Conservation (phyloP, 2,329 filamentous ascomycete species). For the Fusarium virguliforme region DNA sequence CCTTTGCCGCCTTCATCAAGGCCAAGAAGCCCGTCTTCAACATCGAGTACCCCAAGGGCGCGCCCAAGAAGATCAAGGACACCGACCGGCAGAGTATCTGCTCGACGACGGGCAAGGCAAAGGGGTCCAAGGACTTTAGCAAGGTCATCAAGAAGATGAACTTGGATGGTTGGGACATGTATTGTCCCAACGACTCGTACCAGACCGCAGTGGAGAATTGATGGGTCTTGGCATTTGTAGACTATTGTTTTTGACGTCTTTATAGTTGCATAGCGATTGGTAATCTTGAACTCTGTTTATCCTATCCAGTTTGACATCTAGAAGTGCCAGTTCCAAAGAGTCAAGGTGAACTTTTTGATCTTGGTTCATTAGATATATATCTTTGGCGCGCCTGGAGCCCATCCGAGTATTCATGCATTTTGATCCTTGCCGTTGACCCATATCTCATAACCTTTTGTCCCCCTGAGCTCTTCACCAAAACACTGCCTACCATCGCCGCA, state of each 20-base stretch:
- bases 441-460: conserved; percentile 17
- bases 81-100: conserved; percentile 62
- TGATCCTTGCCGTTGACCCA: conserved; percentile 21
- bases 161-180: conserved; percentile 75
- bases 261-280: not conserved
- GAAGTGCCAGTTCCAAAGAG: not conserved
- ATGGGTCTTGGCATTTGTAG: not conserved
- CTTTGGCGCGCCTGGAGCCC: conserved; percentile 1
- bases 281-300: not conserved
- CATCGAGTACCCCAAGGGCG: conserved; percentile 77
- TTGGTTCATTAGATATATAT: conserved; percentile 12
- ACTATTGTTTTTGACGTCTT: not conserved
- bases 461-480: conserved; percentile 11
- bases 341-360: not conserved
- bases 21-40: conserved; percentile 79
- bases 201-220: conserved; percentile 45
- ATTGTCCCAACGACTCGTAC: conserved; percentile 62
- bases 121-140: conserved; percentile 68
- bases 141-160: conserved; percentile 77
- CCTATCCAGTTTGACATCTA: not conserved
- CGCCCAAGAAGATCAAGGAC: conserved; percentile 56
- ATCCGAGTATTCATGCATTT: conserved; percentile 12
- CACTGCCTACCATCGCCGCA: not conserved
- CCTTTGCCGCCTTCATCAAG: conserved; percentile 71
- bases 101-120: conserved; percentile 55